A percentile compares a stretch with the other conserved stretches of the same genome.
Evolutionary conservation across 202 grass and related monocot genomes (phyloP).

Genomic region (Brachypodium distachyon): DNA sequence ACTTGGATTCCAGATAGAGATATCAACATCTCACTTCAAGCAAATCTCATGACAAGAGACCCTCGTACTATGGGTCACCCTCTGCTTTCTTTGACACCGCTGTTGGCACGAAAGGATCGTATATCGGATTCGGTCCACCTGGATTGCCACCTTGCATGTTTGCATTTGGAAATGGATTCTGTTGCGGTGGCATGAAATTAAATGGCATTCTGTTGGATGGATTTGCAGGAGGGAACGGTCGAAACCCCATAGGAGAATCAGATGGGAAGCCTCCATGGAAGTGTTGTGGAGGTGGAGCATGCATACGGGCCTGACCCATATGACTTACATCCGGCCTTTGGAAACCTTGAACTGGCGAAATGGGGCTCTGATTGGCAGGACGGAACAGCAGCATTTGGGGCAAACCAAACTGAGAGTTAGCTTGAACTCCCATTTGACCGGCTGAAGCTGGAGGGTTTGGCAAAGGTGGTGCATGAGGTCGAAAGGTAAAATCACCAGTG

Average conservation of each 20-base stretch:
- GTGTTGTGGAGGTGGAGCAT: constrained; percentile 30
- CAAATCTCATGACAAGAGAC: constrained; percentile 46
- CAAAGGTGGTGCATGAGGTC: constrained; percentile 14
- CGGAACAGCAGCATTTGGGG: constrained; percentile 30
- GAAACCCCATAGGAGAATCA: constrained; percentile 22
- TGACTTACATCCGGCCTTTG: constrained; percentile 32
- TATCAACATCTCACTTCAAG: constrained; percentile 29
- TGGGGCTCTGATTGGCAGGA: constrained; percentile 35
- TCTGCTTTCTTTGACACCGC: constrained; percentile 32
- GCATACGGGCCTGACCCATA: constrained; percentile 12
- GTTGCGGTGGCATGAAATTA: constrained; percentile 22
- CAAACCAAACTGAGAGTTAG: constrained; percentile 8
- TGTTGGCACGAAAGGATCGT: constrained; percentile 55
- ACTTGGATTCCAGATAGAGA: neutral
- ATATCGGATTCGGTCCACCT: constrained; percentile 38
- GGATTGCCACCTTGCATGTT: constrained; percentile 1
- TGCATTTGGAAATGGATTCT: constrained; percentile 11
- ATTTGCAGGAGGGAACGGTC: constrained; percentile 25
- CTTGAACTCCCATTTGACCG: constrained; percentile 15
- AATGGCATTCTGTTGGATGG: constrained; percentile 24
- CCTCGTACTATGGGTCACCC: constrained; percentile 34
- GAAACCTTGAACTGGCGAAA: constrained; percentile 33
- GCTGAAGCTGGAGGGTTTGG: constrained; percentile 2
- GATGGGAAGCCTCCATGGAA: constrained; percentile 24
- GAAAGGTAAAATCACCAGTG: constrained; percentile 72